Evolutionary conservation across 2,329 filamentous ascomycete species (phyloP).

Genomic region (Colletotrichum eleusines): DNA sequence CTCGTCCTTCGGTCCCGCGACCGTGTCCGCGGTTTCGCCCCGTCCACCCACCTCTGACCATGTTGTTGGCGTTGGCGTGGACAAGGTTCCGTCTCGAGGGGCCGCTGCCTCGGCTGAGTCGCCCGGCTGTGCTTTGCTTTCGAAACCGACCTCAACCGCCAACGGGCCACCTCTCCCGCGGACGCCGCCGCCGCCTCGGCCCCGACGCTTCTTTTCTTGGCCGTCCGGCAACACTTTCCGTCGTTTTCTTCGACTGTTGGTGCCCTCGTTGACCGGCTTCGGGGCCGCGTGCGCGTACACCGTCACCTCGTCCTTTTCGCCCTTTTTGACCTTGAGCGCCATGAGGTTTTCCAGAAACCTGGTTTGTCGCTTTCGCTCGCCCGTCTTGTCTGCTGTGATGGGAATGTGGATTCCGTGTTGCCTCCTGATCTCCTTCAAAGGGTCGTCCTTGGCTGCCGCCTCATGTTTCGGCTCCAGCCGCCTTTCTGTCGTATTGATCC

Average conservation of each 20-base stretch:
- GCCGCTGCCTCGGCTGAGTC: conserved; percentile 2
- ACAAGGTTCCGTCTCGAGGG: conserved; percentile 42
- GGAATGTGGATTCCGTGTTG: conserved; percentile 60
- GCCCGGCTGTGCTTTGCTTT: background rate
- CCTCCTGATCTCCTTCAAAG: conserved; percentile 55
- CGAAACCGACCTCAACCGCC: background rate
- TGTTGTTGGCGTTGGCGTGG: conserved; percentile 51
- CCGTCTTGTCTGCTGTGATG: conserved; percentile 59
- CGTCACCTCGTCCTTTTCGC: conserved; percentile 75
- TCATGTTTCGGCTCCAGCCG: conserved; percentile 63
- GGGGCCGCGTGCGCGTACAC: conserved; percentile 63
- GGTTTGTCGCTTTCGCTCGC: conserved; percentile 61
- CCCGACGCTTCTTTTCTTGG: conserved; percentile 27
- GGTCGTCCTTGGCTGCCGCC: conserved; percentile 49
- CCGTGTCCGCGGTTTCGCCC: conserved; percentile 40
- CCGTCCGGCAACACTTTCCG: conserved; percentile 35
- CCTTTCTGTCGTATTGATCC: conserved; percentile 76
- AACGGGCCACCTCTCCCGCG: conserved; percentile 11
- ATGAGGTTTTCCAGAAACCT: conserved; percentile 76
- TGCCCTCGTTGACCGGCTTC: conserved; percentile 44
- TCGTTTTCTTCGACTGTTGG: conserved; percentile 43
- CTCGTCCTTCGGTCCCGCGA: conserved; percentile 29
- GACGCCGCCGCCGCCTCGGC: conserved; percentile 33
- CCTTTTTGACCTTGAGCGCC: conserved; percentile 71
- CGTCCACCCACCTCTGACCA: conserved; percentile 50